Conservation (phyloP, 805 yeast genomes). For the Barnettozyma californica region DNA sequence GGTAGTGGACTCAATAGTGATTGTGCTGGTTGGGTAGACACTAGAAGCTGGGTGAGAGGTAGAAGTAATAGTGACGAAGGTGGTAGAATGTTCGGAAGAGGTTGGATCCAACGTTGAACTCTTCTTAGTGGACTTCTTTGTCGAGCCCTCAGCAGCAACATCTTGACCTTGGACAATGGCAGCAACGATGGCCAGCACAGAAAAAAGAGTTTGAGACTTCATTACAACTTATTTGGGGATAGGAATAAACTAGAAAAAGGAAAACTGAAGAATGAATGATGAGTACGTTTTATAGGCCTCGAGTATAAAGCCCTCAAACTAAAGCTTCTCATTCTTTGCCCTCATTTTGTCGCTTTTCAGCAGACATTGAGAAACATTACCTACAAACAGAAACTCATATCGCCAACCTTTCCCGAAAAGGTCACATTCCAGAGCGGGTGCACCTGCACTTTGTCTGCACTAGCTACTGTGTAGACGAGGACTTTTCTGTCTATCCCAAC, state of each 20-base stretch:
- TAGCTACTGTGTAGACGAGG: neutral
- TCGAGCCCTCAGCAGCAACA: slow-evolving; percentile 2
- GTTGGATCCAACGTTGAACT: slow-evolving; percentile 2
- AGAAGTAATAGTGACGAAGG: neutral
- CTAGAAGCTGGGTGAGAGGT: neutral
- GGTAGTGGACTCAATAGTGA: neutral
- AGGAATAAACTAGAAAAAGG: neutral
- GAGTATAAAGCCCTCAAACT: neutral
- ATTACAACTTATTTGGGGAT: neutral
- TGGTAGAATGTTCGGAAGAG: neutral
- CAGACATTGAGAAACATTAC: neutral
- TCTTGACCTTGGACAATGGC: slow-evolving; percentile 2
- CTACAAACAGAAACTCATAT: neutral
- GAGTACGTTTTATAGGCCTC: too few relatives aligned
- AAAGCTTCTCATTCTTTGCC: neutral
- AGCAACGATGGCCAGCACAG: slow-evolving; percentile 1
- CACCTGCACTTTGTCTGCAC: neutral
- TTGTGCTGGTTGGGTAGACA: neutral
- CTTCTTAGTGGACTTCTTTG: slow-evolving; percentile 2
- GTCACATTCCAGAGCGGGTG: neutral
- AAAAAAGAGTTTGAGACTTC: slow-evolving; percentile 3
- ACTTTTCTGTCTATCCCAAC: neutral
- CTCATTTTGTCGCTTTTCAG: neutral
- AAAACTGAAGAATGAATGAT: neutral
- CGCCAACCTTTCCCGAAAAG: neutral